phyloP scores from a whole-genome alignment of 2,329 filamentous ascomycete species.

The Nigrograna mackinnonii region DNA sequence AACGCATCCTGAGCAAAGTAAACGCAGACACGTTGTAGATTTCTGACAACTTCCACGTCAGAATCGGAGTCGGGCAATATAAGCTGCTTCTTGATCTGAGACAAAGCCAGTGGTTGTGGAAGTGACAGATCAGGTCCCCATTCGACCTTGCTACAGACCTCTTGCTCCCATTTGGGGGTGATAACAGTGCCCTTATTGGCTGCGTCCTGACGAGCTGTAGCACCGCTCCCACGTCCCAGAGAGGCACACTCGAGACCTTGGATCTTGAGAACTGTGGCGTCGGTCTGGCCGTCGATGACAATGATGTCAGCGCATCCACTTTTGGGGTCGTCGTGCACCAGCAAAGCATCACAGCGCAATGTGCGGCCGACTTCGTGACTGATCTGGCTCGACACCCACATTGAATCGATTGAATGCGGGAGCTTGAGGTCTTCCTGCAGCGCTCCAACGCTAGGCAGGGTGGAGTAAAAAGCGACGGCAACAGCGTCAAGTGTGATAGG shows the following conservation, averaged over 20 bases:
- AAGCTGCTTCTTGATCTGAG: constrained; percentile 1
- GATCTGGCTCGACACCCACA: neutral
- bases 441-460: neutral
- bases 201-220: neutral
- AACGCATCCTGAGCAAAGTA: neutral
- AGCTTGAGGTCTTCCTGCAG: neutral
- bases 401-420: neutral
- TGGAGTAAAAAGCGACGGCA: neutral
- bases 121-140: constrained; percentile 4
- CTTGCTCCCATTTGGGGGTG: neutral
- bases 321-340: constrained; percentile 14
- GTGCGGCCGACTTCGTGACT: neutral
- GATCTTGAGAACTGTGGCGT: constrained; percentile 3
- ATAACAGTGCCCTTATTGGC: constrained; percentile 1
- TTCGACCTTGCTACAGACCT: constrained; percentile 1
- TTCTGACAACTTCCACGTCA: neutral
- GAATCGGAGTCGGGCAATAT: neutral
- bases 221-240: neutral
- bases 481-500: constrained; percentile 8
- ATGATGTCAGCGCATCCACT: constrained; percentile 7
- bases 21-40: neutral
- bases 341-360: neutral
- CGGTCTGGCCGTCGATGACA: constrained; percentile 1
- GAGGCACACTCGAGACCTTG: constrained; percentile 2
- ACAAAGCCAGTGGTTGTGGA: neutral